Base-by-base conservation (phyloP, 2,329 filamentous ascomycete species). In the Cercospora sesami region DNA sequence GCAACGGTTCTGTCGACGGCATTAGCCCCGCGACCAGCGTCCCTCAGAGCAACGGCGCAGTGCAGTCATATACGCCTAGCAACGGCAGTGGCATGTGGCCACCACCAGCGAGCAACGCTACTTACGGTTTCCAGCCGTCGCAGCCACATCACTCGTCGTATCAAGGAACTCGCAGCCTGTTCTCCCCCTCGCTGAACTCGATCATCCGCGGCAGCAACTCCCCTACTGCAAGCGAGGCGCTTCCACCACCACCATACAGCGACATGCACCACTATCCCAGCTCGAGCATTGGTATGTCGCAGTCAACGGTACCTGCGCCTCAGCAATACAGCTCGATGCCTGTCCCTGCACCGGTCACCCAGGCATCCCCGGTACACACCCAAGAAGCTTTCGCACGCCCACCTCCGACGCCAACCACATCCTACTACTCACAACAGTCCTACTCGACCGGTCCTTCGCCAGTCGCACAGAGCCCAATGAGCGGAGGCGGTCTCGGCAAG, bases 211-310 rank as follows among this genome's bases (percentile, higher is more conserved):
- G 80, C 68, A 82, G 85, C 51, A 84, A 85, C 72, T 88, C 88
- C 61, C 89, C 90, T 9, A 84, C 86, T 7, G 82, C 84, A 30
- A 83, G 82, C 59, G 88, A 92, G 76, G 85, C 84, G 60, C 82
- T 94, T 64, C 86, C 90, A 68, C 84, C 87, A 64, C 87, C 90
- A 68, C 85, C 89, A 6, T 92, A 90, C 79, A 87, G 89, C 72
- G 84, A 90, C 68, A 86, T 89, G 55, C 83, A 69, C 39, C 65
- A 88, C 36, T 92, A 90, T 77, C 85, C 88, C 68, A 70, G 69
- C 63, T 85, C 85, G 60, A 81, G 84, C 57, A 81, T 86, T 72
- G 81, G 86, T 18, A 84, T 89, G 76, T 84, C 86, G 10, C 86
- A 86, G 64, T 83, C 85, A 18, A 81, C 82, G 16, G 78, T 83